A percentile compares a stretch with the other conserved stretches of the same genome.
phyloP scores from a whole-genome alignment of 2,329 filamentous ascomycete species.

The Exophiala aquamarina region DNA sequence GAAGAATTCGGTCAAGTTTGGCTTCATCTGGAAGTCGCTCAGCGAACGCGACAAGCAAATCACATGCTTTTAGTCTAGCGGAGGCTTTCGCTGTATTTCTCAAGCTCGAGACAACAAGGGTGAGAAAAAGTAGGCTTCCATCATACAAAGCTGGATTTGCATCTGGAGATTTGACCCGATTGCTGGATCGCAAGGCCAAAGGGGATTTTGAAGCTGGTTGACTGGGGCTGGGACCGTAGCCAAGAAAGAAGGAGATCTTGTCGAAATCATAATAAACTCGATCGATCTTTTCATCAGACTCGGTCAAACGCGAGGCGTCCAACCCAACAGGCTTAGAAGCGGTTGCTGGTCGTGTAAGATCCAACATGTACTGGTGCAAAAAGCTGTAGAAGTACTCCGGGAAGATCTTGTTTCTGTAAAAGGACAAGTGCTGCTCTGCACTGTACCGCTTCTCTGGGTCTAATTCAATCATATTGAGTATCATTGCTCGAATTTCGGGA shows the following conservation, averaged over 20 bases:
- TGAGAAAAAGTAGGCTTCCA: conserved; percentile 88
- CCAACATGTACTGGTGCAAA: conserved; percentile 94
- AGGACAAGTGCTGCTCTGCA: conserved; percentile 88
- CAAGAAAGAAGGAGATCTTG: conserved; percentile 93
- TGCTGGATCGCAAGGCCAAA: conserved; percentile 57
- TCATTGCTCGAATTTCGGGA: conserved; percentile 80
- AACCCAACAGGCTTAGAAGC: conserved; percentile 71
- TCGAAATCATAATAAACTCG: conserved; percentile 93
- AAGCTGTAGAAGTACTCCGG: conserved; percentile 98
- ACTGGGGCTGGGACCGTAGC: conserved; percentile 44
- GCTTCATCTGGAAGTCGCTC: conserved; percentile 92
- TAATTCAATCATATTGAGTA: conserved; percentile 93
- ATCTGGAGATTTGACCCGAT: conserved; percentile 56
- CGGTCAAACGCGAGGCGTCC: conserved; percentile 70
- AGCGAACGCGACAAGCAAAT: conserved; percentile 86
- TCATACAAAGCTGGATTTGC: conserved; percentile 70
- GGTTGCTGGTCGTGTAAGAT: conserved; percentile 86
- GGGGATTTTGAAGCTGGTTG: conserved; percentile 32
- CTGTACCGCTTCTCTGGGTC: conserved; percentile 90
- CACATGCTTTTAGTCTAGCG: conserved; percentile 85
- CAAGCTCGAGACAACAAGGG: conserved; percentile 82
- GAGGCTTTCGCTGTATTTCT: conserved; percentile 85
- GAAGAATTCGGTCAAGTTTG: conserved; percentile 88
- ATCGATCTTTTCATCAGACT: conserved; percentile 92
- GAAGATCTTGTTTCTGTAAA: conserved; percentile 90